A percentile compares a stretch with the other conserved stretches of the same genome.
These are phyloP conservation scores for Fusarium sp. DNA, from an alignment of 2,329 filamentous ascomycete genomes.

Conservation along the genomic window DNA sequence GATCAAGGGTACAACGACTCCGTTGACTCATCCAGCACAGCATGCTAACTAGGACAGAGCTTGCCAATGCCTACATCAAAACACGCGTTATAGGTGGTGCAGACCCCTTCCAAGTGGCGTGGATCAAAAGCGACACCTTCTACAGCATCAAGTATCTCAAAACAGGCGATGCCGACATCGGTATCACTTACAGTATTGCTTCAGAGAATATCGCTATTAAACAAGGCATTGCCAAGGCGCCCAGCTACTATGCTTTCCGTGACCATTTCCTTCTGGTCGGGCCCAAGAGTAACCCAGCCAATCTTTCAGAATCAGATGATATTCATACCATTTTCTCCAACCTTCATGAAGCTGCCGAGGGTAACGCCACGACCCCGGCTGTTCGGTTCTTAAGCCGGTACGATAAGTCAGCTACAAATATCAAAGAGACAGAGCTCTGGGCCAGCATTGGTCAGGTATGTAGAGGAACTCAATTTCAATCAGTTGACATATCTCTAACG, in stretches of 20 bases:
- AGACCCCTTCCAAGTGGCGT: conserved; percentile 58
- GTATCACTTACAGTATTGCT: conserved; percentile 60
- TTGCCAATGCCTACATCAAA: conserved; percentile 50
- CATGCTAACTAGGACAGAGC: conserved; percentile 22
- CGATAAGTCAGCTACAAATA: conserved; percentile 64
- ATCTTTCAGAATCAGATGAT: conserved; percentile 49
- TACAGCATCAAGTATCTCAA: conserved; percentile 60
- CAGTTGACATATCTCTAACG: neutral
- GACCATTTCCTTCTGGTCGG: conserved; percentile 63
- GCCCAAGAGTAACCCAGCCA: conserved; percentile 51
- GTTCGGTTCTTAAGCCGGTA: conserved; percentile 60
- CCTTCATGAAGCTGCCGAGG: conserved; percentile 54
- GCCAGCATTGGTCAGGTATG: conserved; percentile 58
- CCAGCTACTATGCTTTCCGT: conserved; percentile 57
- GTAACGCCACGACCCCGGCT: conserved; percentile 48
- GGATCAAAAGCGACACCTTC: conserved; percentile 62
- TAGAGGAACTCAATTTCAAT: fast-evolving
- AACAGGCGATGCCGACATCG: conserved; percentile 56
- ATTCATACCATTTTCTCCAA: conserved; percentile 53
- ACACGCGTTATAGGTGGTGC: conserved; percentile 31
- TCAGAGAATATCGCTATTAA: conserved; percentile 60
- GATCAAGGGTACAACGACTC: conserved; percentile 48
- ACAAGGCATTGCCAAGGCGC: conserved; percentile 53
- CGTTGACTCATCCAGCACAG: fast-evolving
- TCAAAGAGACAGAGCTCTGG: conserved; percentile 62